Evolutionary conservation across 2,329 filamentous ascomycete species (phyloP), one percentile per base, ranked within the genome.

Genomic region (Aspergillus flavus): DNA sequence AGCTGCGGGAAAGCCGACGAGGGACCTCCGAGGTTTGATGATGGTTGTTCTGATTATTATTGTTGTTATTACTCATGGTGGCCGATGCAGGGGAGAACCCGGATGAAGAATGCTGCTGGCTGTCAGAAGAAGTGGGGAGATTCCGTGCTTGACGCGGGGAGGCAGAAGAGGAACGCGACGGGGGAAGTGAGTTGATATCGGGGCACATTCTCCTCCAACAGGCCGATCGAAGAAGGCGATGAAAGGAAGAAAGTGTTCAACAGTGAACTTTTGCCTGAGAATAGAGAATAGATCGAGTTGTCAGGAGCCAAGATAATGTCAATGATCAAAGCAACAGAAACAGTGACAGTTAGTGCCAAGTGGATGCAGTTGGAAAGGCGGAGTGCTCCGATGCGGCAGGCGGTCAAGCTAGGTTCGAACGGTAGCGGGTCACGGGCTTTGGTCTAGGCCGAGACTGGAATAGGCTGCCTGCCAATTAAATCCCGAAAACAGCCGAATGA

Each of bases 1-100:
- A 78, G 61, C 68, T 70, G 26, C 70, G 72, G 23, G 80, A 79
- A 5, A 76, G 73, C 53, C 78, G 76, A 58, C 65, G 67, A 43
- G 66, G 66, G 34, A 91, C 88, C 32, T 93, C 86, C 58, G 91
- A 87, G 32, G 91, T 90, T 75, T 94, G 94, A 90, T 89, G 9
- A 91, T 91, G 14, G 91, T 88, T 58, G 91, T 23, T 55, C 21
- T 65, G 56, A 21, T 59, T 91, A 57, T 60, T 69, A 14, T 59
- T 23, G 43, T n/a, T 59, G n/a, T n/a, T 59, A 53, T 67, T 41
- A 58, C 55, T 64, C 62, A 65, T 65, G 46, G 46, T 63, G 58
- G 61, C 41, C 26, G 60, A n/a, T 58, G 58, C 46, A 59, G 65
- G 56, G 52, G 63, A 59, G 48, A 55, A 36, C 28, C 54, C 54